Base-by-base conservation (phyloP, 345 rosid species). In the Lagerstroemia speciosa region DNA sequence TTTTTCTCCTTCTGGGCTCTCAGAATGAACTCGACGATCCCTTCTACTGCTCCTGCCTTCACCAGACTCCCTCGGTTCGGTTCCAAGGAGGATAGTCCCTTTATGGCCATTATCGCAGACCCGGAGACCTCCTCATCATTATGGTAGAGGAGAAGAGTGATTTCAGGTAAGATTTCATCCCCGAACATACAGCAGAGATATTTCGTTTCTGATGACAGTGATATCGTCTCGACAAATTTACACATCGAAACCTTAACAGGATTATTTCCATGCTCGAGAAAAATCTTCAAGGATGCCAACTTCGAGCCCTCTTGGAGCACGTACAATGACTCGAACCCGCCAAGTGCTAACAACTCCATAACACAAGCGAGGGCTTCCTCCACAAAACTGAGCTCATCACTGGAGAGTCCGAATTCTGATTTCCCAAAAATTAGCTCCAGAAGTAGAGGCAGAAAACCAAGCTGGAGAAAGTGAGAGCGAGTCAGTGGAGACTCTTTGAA, bases 391-490 rank as follows among this genome's bases (percentile, higher is more conserved):
- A 75, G 64, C 72, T 71, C 8, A 8, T 77, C 86, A 26, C 57
- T 55, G 26, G 82, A 74, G 26, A 68, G 31, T 60, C 58, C 27
- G 0, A 58, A 5, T 62, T 75, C 87, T 14, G 37, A 71, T 76
- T 68, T 68, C 40, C 70, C 73, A 61, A 82, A 81, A 62, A 82
- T 48, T 24, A 78, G 73, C 16, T 76, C 76, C 76, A 87, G 20
- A 31, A 85, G 62, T 31, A 76, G 70, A 41, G 89, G 83, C 65
- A 85, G 58, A 76, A 87, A 74, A 36, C 85, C 89, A 11, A 73
- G 63, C 26, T 76, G 84, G 36, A 82, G 31, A 69, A 85, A 67
- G 32, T 57, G 67, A 38, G 77, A 69, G 20, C 19, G 65, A 30
- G 36, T 69, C 36, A 76, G 67, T 1, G 82, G 67, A 1, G 83